phyloP scores from a whole-genome alignment of 805 yeast species.

The Candida verbasci region DNA sequence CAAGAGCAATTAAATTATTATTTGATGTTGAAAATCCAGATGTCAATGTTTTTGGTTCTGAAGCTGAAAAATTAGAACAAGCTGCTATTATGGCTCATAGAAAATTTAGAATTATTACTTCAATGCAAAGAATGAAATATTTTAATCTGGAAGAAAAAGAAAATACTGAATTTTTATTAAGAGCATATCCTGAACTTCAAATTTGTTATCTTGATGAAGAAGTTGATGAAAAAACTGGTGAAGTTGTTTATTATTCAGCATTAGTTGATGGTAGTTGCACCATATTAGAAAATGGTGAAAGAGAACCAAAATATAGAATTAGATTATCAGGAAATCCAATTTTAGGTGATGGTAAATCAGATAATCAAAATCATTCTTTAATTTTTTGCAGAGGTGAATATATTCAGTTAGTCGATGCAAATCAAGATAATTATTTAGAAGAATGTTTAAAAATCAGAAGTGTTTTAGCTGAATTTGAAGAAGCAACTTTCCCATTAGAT shows the following conservation, averaged over 20 bases:
- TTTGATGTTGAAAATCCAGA: conserved; percentile 91
- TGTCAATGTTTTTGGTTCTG: conserved; percentile 29
- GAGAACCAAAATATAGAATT: conserved; percentile 52
- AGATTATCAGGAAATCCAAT: conserved; percentile 81
- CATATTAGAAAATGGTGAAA: conserved; percentile 47
- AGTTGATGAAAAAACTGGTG: conserved; percentile 71
- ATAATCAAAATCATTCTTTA: conserved; percentile 78
- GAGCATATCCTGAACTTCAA: conserved; percentile 81
- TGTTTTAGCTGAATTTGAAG: conserved; percentile 79
- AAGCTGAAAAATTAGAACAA: conserved; percentile 34
- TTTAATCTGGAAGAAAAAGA: conserved; percentile 73
- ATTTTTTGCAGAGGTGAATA: conserved; percentile 83
- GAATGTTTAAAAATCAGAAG: conserved; percentile 82
- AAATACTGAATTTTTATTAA: conserved; percentile 73
- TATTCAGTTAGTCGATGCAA: conserved; percentile 79
- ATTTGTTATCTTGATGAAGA: conserved; percentile 95
- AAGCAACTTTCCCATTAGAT: conserved; percentile 46
- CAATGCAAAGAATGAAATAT: conserved; percentile 79
- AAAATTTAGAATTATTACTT: conserved; percentile 74
- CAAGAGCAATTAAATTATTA: conserved; percentile 89
- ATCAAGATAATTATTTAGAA: conserved; percentile 81
- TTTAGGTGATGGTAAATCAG: conserved; percentile 85
- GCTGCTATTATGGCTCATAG: conserved; percentile 70
- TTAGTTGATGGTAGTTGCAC: conserved; percentile 80
- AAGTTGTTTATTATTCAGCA: conserved; percentile 69